These are phyloP conservation scores for Geotrichum restrictum DNA, from an alignment of 1,139 yeast genomes.

Conservation along the genomic window DNA sequence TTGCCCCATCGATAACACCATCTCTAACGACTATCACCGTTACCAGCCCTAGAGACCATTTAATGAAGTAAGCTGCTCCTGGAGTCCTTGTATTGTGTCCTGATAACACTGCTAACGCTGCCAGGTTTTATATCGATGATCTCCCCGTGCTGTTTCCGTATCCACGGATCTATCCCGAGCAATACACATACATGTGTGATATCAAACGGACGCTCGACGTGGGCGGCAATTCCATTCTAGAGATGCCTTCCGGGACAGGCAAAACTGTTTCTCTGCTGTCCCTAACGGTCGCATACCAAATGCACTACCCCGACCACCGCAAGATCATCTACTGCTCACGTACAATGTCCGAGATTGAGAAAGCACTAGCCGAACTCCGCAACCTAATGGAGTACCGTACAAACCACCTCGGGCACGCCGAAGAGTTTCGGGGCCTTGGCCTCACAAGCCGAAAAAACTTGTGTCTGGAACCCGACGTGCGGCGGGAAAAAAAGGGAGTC, in stretches of 20 bases:
- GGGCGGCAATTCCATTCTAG: conserved; percentile 95
- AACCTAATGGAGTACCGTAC: conserved; percentile 82
- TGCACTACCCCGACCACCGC: conserved; percentile 91
- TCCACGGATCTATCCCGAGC: conserved; percentile 96
- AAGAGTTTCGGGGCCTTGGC: conserved; percentile 85
- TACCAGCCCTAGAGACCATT: no score
- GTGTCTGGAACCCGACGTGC: conserved; percentile 84
- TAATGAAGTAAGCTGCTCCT: conserved; percentile 14
- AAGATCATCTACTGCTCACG: conserved; percentile 96
- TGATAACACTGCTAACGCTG: not conserved
- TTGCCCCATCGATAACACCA: no score
- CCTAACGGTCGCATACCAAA: conserved; percentile 88
- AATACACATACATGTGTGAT: conserved; percentile 82
- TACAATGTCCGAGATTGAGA: conserved; percentile 98
- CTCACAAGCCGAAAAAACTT: conserved; percentile 89
- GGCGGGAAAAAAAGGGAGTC: conserved; percentile 85
- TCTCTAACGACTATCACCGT: no score
- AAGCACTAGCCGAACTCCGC: conserved; percentile 90
- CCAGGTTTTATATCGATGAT: conserved; percentile 72
- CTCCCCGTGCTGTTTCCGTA: conserved; percentile 95
- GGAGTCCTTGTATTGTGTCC: not conserved
- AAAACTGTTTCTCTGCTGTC: conserved; percentile 90
- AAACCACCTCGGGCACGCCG: conserved; percentile 74
- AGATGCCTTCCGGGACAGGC: conserved; percentile 99
- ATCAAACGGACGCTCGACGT: conserved; percentile 89